Evolutionary conservation across 1,139 yeast species (phyloP).

Genomic region (Candida albicans): DNA sequence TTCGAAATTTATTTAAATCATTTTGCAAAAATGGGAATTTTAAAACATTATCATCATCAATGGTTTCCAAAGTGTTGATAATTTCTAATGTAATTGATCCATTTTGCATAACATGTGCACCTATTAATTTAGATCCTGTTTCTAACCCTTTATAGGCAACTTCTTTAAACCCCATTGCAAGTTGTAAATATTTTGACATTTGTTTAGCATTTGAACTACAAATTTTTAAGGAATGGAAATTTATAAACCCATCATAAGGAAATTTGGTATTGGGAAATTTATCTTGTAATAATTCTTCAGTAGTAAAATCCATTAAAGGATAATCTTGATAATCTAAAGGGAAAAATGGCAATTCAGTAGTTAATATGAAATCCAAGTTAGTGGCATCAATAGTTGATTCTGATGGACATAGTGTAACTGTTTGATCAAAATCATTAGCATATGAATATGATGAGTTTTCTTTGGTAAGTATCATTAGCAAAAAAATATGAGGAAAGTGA

Average conservation of each 20-base stretch:
- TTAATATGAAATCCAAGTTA: slow-evolving; percentile 7
- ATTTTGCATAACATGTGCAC: slow-evolving; percentile 62
- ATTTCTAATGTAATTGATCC: slow-evolving; percentile 57
- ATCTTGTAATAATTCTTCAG: slow-evolving; percentile 24
- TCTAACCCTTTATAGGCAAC: slow-evolving; percentile 68
- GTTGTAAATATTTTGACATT: slow-evolving; percentile 54
- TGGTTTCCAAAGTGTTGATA: slow-evolving; percentile 23
- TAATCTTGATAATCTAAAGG: slow-evolving; percentile 18
- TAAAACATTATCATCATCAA: slow-evolving; percentile 18
- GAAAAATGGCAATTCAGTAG: slow-evolving; percentile 25
- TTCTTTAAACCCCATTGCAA: slow-evolving; percentile 61
- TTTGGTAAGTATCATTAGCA: slow-evolving; percentile 4
- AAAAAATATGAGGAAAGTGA: not conserved
- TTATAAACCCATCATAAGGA: slow-evolving; percentile 32
- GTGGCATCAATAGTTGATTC: slow-evolving; percentile 6
- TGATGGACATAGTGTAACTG: slow-evolving; percentile 3
- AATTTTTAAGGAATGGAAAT: slow-evolving; percentile 33
- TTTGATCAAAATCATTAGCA: slow-evolving; percentile 10
- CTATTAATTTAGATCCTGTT: slow-evolving; percentile 57
- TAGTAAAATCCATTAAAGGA: slow-evolving; percentile 19
- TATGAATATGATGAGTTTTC: not conserved
- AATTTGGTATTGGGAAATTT: slow-evolving; percentile 24
- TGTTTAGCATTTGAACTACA: slow-evolving; percentile 62
- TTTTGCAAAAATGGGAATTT: slow-evolving; percentile 18
- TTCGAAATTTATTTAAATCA: slow-evolving; percentile 13